These are phyloP conservation scores for Piromyces sp. DNA, from an alignment of 192 early-diverging fungal genomes.

Conservation along the genomic window DNA sequence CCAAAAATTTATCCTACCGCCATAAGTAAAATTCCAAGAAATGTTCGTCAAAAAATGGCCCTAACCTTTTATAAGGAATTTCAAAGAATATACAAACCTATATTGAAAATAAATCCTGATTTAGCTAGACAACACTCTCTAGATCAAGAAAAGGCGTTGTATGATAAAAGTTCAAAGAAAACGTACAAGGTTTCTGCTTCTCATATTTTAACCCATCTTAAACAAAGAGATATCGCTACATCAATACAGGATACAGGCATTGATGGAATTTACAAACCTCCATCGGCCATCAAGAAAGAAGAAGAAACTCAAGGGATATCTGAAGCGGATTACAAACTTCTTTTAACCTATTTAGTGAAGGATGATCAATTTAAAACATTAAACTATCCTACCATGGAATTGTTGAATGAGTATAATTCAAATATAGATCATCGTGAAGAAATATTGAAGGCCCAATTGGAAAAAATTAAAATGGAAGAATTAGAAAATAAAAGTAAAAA, in stretches of 20 bases:
- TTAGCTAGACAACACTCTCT: neutral
- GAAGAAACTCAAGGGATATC: neutral
- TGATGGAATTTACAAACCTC: constrained; percentile 31
- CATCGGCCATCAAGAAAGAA: neutral
- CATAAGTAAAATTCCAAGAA: neutral
- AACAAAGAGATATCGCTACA: constrained; percentile 26
- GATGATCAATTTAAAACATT: constrained; percentile 10
- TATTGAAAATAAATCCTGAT: neutral
- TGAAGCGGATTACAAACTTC: neutral
- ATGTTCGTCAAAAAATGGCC: neutral
- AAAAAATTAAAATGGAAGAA: neutral
- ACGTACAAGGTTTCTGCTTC: constrained; percentile 14
- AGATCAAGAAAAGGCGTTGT: constrained; percentile 8
- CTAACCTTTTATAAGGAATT: neutral
- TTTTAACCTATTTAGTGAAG: constrained; percentile 6
- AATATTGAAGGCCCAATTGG: neutral
- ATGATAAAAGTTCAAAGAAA: neutral
- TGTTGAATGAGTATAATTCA: neutral
- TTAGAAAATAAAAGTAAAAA: neutral
- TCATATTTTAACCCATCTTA: constrained; percentile 26
- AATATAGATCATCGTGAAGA: neutral
- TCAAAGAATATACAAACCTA: neutral
- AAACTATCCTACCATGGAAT: constrained; percentile 19
- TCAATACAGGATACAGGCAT: constrained; percentile 34
- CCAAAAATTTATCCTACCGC: neutral